phyloP scores from a whole-genome alignment of 2,329 filamentous ascomycete genomes.

The Verticillium zaregamsianum region DNA sequence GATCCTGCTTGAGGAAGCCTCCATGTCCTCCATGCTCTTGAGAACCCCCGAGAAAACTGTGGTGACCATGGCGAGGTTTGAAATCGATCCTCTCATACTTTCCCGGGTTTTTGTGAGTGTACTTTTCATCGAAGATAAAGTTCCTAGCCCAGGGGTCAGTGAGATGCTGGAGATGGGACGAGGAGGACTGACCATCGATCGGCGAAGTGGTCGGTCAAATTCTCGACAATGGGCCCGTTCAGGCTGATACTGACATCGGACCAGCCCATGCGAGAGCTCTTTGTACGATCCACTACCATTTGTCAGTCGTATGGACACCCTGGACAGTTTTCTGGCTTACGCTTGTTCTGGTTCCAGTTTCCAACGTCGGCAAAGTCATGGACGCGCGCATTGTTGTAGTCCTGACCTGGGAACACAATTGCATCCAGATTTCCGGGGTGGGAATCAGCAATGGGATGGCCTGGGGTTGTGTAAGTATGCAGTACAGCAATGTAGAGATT shows the following conservation, averaged over 20 bases:
- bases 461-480: constrained; percentile 22
- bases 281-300: constrained; percentile 64
- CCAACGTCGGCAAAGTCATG: constrained; percentile 76
- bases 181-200: constrained; percentile 62
- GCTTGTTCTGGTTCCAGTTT: constrained; percentile 81
- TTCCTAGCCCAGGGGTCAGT: constrained; percentile 47
- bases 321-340: constrained; percentile 24
- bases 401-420: constrained; percentile 83
- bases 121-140: constrained; percentile 83
- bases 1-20: constrained; percentile 15
- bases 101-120: constrained; percentile 47
- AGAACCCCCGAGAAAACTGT: background rate
- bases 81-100: constrained; percentile 38
- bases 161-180: background rate
- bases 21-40: constrained; percentile 9
- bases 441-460: constrained; percentile 76
- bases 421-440: constrained; percentile 73
- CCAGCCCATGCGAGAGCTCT: constrained; percentile 87
- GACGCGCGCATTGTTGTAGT: constrained; percentile 86
- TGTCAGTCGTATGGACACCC: background rate
- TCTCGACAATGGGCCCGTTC: constrained; percentile 69
- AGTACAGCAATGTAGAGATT: background rate
- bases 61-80: background rate
- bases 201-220: constrained; percentile 72
- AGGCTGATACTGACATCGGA: constrained; percentile 79